Evolutionary conservation across 495 filamentous ascomycete species (phyloP).

Genomic region (Penicillium ochrochloron): DNA sequence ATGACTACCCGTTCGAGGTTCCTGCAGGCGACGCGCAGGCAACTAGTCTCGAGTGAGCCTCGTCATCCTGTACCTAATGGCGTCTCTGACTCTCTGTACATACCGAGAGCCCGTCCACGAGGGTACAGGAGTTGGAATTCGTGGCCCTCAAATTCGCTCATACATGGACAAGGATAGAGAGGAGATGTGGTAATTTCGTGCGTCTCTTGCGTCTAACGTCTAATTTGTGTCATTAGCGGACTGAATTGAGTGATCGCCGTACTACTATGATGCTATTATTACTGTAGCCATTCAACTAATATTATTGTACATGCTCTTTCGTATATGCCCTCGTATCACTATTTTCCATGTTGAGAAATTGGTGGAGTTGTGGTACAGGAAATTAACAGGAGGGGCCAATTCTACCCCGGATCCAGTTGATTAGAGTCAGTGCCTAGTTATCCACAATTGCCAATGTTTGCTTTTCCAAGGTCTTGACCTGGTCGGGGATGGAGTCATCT

Average conservation of each 20-base stretch:
- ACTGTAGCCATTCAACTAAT: too few species aligned
- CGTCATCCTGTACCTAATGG: conserved; percentile 1
- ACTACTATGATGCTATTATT: too few species aligned
- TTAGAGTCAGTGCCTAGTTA: background rate
- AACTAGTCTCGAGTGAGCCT: conserved; percentile 3
- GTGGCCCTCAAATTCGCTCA: conserved; percentile 2
- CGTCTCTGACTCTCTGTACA: background rate
- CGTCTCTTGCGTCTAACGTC: background rate
- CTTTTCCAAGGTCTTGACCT: background rate
- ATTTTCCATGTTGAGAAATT: background rate
- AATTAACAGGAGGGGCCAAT: background rate
- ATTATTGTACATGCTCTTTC: background rate
- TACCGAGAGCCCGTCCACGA: background rate
- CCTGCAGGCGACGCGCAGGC: conserved; percentile 27
- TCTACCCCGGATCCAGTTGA: background rate
- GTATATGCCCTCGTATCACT: background rate
- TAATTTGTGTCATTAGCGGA: background rate
- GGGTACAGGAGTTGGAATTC: background rate
- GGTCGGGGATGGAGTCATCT: background rate
- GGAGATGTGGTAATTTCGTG: background rate
- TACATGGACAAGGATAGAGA: background rate
- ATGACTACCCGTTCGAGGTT: conserved; percentile 33
- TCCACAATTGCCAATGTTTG: background rate
- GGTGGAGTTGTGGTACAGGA: background rate
- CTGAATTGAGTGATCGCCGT: background rate